These are phyloP conservation scores for Dictyophora rubrovolvata DNA, from an alignment of 768 basidiomycete genomes.

Conservation along the genomic window DNA sequence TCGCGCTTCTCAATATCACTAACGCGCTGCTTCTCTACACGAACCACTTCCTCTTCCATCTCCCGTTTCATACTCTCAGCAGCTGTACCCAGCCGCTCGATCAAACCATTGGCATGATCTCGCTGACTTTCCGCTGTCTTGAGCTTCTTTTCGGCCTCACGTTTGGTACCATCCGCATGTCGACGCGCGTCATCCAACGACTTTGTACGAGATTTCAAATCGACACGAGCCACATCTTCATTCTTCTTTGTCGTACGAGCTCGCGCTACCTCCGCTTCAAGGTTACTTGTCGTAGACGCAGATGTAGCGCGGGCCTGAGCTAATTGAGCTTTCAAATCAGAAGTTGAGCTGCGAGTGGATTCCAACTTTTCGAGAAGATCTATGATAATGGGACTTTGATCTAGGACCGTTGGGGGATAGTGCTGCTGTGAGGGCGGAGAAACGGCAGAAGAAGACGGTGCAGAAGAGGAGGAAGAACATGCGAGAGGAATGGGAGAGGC, in stretches of 20 bases:
- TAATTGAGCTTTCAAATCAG: constrained; percentile 63
- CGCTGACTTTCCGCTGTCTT: constrained; percentile 55
- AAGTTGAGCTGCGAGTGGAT: constrained; percentile 45
- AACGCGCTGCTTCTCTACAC: constrained; percentile 24
- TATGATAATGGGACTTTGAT: constrained; percentile 59
- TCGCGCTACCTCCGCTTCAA: constrained; percentile 67
- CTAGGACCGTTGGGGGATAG: constrained; percentile 26
- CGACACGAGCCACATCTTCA: constrained; percentile 70
- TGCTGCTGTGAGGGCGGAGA: constrained; percentile 19
- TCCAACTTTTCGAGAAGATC: constrained; percentile 72
- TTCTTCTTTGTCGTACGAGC: constrained; percentile 66
- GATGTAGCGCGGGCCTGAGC: constrained; percentile 48
- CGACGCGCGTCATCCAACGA: constrained; percentile 79
- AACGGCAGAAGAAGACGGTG: constrained; percentile 17
- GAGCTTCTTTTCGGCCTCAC: constrained; percentile 84
- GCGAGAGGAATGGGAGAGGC: constrained; percentile 6
- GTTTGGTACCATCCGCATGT: constrained; percentile 63
- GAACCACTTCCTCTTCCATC: constrained; percentile 43
- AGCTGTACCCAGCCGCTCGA: constrained; percentile 52
- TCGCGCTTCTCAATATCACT: not conserved
- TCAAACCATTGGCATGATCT: constrained; percentile 48
- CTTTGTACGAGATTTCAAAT: constrained; percentile 78
- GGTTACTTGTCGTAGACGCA: constrained; percentile 45
- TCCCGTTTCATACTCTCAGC: constrained; percentile 46
- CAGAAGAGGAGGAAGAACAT: too few relatives aligned